phyloP scores from a whole-genome alignment of 2,329 filamentous ascomycete species.

The Didymella pinodella region DNA sequence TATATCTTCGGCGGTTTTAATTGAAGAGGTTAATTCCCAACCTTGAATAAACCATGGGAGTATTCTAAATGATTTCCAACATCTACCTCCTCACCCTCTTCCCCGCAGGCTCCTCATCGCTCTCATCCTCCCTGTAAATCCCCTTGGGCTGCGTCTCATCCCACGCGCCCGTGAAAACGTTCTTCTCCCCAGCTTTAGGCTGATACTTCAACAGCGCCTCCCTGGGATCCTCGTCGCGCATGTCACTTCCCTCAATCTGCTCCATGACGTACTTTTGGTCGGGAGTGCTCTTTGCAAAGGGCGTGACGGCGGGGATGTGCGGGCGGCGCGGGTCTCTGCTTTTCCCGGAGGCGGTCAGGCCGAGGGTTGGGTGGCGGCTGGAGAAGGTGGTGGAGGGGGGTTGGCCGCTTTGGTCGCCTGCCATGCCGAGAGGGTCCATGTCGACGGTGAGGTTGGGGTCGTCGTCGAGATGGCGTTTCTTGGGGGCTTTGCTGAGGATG shows the following conservation, averaged over 20 bases:
- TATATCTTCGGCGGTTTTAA: too few relatives aligned
- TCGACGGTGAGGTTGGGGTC: constrained; percentile 76
- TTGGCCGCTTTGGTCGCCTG: constrained; percentile 70
- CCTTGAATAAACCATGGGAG: too few relatives aligned
- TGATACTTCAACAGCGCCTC: constrained; percentile 96
- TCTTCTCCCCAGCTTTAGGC: constrained; percentile 89
- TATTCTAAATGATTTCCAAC: too few relatives aligned
- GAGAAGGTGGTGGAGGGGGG: constrained; percentile 58
- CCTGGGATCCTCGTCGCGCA: constrained; percentile 95
- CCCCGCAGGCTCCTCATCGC: constrained; percentile 80
- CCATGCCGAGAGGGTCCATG: constrained; percentile 82
- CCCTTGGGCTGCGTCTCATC: constrained; percentile 89
- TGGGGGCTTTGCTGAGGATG: constrained; percentile 91
- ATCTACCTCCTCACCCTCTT: constrained; percentile 54
- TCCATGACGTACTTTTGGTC: constrained; percentile 89
- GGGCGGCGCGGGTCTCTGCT: constrained; percentile 78
- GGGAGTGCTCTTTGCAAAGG: constrained; percentile 88
- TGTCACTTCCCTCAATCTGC: constrained; percentile 86
- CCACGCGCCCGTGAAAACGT: constrained; percentile 94
- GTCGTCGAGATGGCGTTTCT: constrained; percentile 94
- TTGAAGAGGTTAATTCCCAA: too few relatives aligned
- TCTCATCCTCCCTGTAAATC: constrained; percentile 88
- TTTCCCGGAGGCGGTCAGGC: constrained; percentile 80
- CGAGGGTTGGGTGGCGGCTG: constrained; percentile 71
- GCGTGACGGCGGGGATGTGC: constrained; percentile 83